Base-by-base conservation (phyloP, 345 rosid species). In the rapeseed (Brassica napus) region DNA sequence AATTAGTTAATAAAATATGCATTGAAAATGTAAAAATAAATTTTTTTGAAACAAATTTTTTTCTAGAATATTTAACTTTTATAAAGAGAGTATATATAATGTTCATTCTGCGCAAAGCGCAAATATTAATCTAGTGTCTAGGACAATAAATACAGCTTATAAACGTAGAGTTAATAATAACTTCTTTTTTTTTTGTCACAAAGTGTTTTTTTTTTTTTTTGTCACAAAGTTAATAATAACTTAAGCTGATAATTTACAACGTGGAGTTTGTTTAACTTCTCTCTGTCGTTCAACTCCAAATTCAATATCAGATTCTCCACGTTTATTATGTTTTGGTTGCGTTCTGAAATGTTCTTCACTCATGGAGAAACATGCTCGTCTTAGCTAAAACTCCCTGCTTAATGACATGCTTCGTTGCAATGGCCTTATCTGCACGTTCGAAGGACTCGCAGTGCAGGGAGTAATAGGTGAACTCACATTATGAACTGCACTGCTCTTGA, bases 381-480 rank as follows among this genome's bases (percentile, higher is more conserved):
- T 81, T 47, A 54, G 67, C 35, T 82, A 82, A 68, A 59, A 67
- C 55, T 24, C 75, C 31, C 68, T 77, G 1, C 24, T 61, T 31
- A 75, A 71, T 31, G 44, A 59, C 31, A 65, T 24, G 28, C 62
- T 77, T 11, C 39, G 81, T 67, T 61, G 42, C 81, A 66, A 35
- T 26, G 65, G 70, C 10, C 9, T 37, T 9, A 34, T 77, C 39
- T 81, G 74, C 44, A 61, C 10, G 12, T 67, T 77, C 31, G 78
- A 72, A 26, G 81, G 81, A 34, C 78, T 81, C 1, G 57, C 68
- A 16, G 26, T 61, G 47, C 21, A 39, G 3, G 23, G 75, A 52
- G 55, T 73, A 12, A 65, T 23, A 8, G 83, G 83, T 32, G 85
- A 82, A 16, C 65, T 67, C 65, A 70, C 18, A 21, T 44, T 72